These are phyloP conservation scores for Berberis vulgaris DNA, from an alignment of 164 flowering plant genomes.

Conservation along the genomic window DNA sequence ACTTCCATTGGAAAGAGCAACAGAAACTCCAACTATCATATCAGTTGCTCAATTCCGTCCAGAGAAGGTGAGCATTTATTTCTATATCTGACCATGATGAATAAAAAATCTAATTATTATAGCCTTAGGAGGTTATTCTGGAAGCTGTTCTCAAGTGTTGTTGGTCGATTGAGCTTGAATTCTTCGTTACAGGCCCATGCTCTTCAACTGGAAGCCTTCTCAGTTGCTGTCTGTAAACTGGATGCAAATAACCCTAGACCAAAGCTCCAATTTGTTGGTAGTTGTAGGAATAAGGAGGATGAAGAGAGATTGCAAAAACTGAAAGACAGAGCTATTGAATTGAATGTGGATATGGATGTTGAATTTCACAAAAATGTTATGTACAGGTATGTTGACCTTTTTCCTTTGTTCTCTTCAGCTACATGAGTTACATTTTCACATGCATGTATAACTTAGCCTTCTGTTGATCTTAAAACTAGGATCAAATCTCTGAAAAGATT, in stretches of 20 bases:
- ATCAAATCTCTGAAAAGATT: too few relatives aligned
- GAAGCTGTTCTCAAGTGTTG: not conserved
- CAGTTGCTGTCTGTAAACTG: conserved; percentile 52
- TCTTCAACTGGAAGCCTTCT: conserved; percentile 91
- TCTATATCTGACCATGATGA: not conserved
- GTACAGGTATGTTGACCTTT: conserved; percentile 51
- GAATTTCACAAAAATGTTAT: conserved; percentile 74
- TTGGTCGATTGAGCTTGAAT: conserved; percentile 1
- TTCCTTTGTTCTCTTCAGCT: not conserved
- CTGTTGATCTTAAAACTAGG: not conserved
- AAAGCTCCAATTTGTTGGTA: conserved; percentile 88
- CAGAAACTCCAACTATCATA: conserved; percentile 36
- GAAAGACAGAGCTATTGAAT: conserved; percentile 51
- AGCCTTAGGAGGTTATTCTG: not conserved
- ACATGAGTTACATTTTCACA: not conserved
- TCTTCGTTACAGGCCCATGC: conserved; percentile 54
- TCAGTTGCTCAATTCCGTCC: conserved; percentile 99
- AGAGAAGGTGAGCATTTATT: conserved; percentile 67
- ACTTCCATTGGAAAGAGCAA: conserved; percentile 69
- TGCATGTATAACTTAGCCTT: not conserved
- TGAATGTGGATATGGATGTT: conserved; percentile 55
- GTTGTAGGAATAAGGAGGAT: conserved; percentile 83
- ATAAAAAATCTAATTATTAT: not conserved
- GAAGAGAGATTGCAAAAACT: conserved; percentile 68
- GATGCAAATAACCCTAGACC: conserved; percentile 52